Evolutionary conservation across 768 basidiomycete species (phyloP).

Genomic region (Hygrophorus pudorinus): DNA sequence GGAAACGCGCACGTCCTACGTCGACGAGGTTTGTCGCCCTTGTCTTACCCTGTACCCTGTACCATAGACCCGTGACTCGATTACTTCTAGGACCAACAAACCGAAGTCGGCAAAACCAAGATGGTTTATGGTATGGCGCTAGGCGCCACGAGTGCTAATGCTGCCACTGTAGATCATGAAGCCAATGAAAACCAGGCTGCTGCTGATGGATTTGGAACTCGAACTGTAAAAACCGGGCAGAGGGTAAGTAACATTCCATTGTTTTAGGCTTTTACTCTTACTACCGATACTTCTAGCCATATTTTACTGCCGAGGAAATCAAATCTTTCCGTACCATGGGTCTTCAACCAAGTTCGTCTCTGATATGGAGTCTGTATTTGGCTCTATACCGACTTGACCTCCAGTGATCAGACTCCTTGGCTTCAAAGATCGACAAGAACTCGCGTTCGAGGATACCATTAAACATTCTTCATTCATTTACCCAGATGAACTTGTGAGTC

Average conservation of each 20-base stretch:
- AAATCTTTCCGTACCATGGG: constrained; percentile 75
- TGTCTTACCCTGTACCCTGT: background rate
- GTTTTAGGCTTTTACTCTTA: background rate
- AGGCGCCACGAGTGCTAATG: constrained; percentile 19
- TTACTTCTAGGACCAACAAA: constrained; percentile 29
- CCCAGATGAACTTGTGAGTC: constrained; percentile 76
- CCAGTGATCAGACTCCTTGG: constrained; percentile 85
- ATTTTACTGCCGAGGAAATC: constrained; percentile 79
- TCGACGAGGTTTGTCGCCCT: constrained; percentile 53
- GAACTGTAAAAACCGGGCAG: constrained; percentile 40
- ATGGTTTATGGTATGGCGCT: constrained; percentile 36
- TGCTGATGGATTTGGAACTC: constrained; percentile 24
- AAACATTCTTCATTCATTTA: constrained; percentile 89
- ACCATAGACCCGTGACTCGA: background rate
- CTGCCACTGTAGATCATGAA: constrained; percentile 10
- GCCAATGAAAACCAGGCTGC: constrained; percentile 34
- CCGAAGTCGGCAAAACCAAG: constrained; percentile 33
- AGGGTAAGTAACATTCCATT: constrained; percentile 33
- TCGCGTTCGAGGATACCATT: constrained; percentile 81
- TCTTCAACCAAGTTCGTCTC: constrained; percentile 54
- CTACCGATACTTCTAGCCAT: constrained; percentile 38
- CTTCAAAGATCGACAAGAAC: constrained; percentile 65
- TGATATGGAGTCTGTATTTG: background rate
- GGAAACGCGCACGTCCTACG: constrained; percentile 54
- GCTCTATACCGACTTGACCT: background rate